phyloP scores from a whole-genome alignment of 176 grass and related monocot genomes.

The Rhynchospora pubera region DNA sequence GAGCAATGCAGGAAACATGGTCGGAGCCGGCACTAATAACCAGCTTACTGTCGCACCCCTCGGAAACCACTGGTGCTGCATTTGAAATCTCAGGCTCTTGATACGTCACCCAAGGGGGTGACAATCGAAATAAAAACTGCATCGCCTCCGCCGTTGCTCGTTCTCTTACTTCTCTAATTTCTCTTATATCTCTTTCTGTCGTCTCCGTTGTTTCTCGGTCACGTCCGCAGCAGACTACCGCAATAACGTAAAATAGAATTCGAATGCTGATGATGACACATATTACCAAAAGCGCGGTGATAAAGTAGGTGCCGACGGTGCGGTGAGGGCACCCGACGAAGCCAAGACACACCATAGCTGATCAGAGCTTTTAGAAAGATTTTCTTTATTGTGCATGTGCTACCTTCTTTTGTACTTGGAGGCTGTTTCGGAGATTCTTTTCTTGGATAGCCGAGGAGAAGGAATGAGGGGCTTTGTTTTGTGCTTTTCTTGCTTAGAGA shows the following conservation, averaged over 20 bases:
- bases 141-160: background rate
- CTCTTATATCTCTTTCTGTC: slow-evolving; percentile 15
- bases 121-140: background rate
- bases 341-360: slow-evolving; percentile 19
- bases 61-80: background rate
- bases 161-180: background rate
- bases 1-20: slow-evolving; percentile 31
- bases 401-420: background rate
- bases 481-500: slow-evolving; percentile 14
- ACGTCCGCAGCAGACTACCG: background rate
- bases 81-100: background rate
- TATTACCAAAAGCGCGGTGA: slow-evolving; percentile 14
- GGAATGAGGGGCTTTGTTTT: slow-evolving; percentile 2
- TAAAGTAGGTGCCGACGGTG: slow-evolving; percentile 15
- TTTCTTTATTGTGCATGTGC: background rate
- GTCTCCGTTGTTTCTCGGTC: background rate
- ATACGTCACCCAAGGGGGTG: slow-evolving; percentile 9
- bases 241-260: slow-evolving; percentile 13
- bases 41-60: slow-evolving; percentile 37
- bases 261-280: slow-evolving; percentile 9
- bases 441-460: background rate
- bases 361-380: background rate
- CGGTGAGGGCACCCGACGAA: slow-evolving; percentile 19
- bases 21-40: slow-evolving; percentile 29
- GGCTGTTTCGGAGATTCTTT: slow-evolving; percentile 13